Percentiles rank a stretch among this genome's conserved stretches.
Evolutionary conservation across 2,329 filamentous ascomycete genomes (phyloP).

Genomic region (Sarocladium oryzae): DNA sequence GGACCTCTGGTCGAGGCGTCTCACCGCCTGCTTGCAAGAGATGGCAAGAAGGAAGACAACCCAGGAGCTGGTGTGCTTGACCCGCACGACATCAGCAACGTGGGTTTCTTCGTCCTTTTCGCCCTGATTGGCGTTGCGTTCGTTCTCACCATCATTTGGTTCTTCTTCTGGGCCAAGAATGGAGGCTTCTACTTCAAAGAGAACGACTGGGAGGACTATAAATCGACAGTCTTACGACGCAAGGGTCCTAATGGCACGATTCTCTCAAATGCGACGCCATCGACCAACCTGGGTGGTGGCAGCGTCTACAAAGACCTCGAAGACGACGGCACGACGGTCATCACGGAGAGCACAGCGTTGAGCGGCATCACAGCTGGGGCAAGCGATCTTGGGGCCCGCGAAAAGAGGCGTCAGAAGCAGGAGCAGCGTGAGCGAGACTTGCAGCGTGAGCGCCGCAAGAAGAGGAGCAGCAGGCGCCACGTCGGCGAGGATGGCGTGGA

Average conservation of each 20-base stretch:
- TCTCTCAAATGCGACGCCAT: conserved; percentile 72
- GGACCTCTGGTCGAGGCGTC: conserved; percentile 36
- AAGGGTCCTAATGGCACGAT: conserved; percentile 86
- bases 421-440: conserved; percentile 37
- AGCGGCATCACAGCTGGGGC: conserved; percentile 53
- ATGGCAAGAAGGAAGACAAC: conserved; percentile 21
- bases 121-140: conserved; percentile 74
- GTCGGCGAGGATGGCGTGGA: conserved; percentile 53
- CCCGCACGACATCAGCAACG: conserved; percentile 54
- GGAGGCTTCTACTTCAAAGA: conserved; percentile 85
- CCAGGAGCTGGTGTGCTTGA: conserved; percentile 43
- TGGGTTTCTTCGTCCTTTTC: conserved; percentile 77
- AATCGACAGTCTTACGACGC: conserved; percentile 82
- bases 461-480: conserved; percentile 39
- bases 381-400: conserved; percentile 48
- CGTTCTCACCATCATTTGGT: conserved; percentile 77
- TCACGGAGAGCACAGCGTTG: conserved; percentile 39
- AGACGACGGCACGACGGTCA: conserved; percentile 37
- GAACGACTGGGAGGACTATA: conserved; percentile 97
- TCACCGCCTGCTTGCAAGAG: conserved; percentile 31
- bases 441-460: conserved; percentile 28
- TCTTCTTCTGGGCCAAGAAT: conserved; percentile 98
- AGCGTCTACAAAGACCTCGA: conserved; percentile 73
- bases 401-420: conserved; percentile 49
- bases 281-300: conserved; percentile 80